Conservation (phyloP, 1,284 basidiomycete species). For the Rhizoctonia solani region DNA sequence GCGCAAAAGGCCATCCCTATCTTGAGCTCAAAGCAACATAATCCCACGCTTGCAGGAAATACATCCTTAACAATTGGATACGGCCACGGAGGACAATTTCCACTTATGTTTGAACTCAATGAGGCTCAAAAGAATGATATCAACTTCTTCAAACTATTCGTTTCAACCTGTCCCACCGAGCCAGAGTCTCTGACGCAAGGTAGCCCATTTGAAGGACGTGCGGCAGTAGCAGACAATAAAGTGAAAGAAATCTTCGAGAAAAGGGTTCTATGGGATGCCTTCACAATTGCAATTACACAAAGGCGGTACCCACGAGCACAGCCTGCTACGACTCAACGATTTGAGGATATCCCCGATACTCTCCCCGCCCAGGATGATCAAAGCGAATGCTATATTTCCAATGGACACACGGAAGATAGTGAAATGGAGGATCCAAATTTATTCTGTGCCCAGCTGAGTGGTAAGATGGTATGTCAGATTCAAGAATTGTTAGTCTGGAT, state of each 20-base stretch:
- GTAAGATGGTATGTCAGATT: too few species aligned
- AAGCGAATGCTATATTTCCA: too few species aligned
- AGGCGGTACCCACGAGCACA: too few species aligned
- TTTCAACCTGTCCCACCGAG: neutral
- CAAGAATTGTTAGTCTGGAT: too few species aligned
- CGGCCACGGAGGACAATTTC: neutral
- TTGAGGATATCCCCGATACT: neutral
- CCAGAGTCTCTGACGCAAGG: neutral
- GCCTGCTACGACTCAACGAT: neutral
- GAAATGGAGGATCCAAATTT: too few species aligned
- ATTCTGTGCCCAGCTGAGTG: too few species aligned
- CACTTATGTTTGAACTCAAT: neutral
- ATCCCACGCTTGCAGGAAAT: too few species aligned
- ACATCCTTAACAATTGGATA: neutral
- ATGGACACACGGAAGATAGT: too few species aligned
- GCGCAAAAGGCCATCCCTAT: too few species aligned
- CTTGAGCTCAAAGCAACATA: too few species aligned
- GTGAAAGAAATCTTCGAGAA: neutral
- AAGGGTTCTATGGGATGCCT: neutral
- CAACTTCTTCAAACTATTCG: slow-evolving; percentile 15
- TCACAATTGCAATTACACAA: neutral
- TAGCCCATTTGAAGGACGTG: neutral
- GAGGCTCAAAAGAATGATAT: neutral
- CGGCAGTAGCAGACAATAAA: neutral
- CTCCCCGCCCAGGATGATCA: too few species aligned